Base-by-base conservation (phyloP, 2,329 filamentous ascomycete genomes). In the Epichloe glyceriae region DNA sequence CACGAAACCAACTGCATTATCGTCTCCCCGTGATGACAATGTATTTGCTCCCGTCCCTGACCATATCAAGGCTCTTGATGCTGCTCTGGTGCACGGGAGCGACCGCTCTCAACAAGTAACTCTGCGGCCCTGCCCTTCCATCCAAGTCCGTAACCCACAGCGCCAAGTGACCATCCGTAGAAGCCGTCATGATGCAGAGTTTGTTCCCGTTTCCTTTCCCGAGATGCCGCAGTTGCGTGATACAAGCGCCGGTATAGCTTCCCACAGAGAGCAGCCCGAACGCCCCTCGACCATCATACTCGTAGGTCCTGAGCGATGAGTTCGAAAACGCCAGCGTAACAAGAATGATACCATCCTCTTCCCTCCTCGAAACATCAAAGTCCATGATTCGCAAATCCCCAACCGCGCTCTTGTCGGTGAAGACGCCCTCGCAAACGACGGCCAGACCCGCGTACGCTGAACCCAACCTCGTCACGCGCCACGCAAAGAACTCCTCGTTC, bases 401-500 rank as follows among this genome's bases (percentile, higher is more conserved):
- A 7, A 73, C 70, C 17, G 66, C 61, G 8, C 71, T 74, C 56
- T 70, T 70, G 55, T 81, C 68, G 48, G 74, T 65, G 41, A 76
- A 77, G 1, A 69, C 67, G 2, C 73, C 77, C 64, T 82, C 79
- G 53, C 78, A 76, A 12, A 78, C 65, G 2, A 83, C 71, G 0
- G 76, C 79, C 2, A 82, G 64, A 3, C 75, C 73, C 14, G 58
- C 57, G 47, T 74, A 73, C 12, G 62, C 67, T 2, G 73, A 70
- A 26, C 80, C 72, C 6, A 86, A 63, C 11, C 62, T 61, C 45
- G 71, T 72, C 35, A 91, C 65, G 40, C 79, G 76, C 91, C 93
- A 98, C 11, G 90, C 76, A 58, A 84, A 91, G 55, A 97, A 85
- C 65, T 98, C 91, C 64, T 96, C 91, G 54, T 82, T 83, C 0